Base-by-base conservation (phyloP, 1,284 basidiomycete species). In the Sanghuangporus baumii region DNA sequence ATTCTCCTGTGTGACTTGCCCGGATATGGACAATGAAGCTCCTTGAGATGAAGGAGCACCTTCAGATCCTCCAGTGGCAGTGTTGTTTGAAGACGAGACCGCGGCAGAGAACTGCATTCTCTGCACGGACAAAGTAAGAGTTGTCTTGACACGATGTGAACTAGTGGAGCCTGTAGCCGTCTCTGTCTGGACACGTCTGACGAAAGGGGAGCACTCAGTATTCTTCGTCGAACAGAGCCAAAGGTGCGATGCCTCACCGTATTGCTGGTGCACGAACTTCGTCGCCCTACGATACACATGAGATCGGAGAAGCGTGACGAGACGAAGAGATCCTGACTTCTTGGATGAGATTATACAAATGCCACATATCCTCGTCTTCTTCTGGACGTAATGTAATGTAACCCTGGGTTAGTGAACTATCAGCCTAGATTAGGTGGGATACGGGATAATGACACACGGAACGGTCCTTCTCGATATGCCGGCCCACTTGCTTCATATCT, bases 331-430 rank as follows among this genome's bases (percentile, higher is more conserved):
- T 48, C 56, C 23, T 34, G 41, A 71, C 76, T 70, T 89, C 81
- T 67, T 91, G 86, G 63, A 99, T 96, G 63, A 99, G 82, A 77
- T 99, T 98, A 77, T 98, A 98, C n/a, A 98, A 82, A 80, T 99
- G 96, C 93, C 96, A 99, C 90, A 99, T 97, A 76, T 99, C 97
- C 77, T 99, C 97, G 69, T 97, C 93, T 70, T 96, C 93, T 74
- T 98, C 91, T 31, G 94, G 93, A 59, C 91, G 85, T 48, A 97
- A 80, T n/a, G 86, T 92, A 67, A 96, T 90, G 81, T 93, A 85
- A 26, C 95, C 95, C 89, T 94, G 74, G 66, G 72, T 61, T 61
- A 51, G 66, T 31, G 48, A 11, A 51, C 18, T 26, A 31, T 51
- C 66, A 50, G 51, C 48, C 6, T 61, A 40, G 16, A 55, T 23